Percentiles rank a stretch among this genome's conserved stretches.
These are phyloP conservation scores for Cladosporium cucumerinum DNA, from an alignment of 2,329 filamentous ascomycete species.

Conservation along the genomic window DNA sequence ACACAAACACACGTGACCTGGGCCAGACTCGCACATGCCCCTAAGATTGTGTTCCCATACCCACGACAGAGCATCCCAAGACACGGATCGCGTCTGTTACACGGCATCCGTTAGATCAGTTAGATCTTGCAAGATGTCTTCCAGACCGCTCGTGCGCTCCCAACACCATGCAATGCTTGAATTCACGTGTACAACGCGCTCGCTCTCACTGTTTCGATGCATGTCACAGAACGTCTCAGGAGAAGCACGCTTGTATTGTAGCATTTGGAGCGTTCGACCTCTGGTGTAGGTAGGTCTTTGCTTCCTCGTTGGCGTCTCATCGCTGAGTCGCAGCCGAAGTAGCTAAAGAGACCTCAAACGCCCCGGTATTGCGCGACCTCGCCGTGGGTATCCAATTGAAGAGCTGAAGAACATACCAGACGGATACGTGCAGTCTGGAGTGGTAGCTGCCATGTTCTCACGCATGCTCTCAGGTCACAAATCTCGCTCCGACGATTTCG, in stretches of 20 bases:
- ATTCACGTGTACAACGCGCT: background rate
- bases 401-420: background rate
- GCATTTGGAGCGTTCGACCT: background rate
- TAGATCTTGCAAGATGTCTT: background rate
- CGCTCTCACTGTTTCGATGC: background rate
- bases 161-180: background rate
- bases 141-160: conserved; percentile 10
- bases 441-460: background rate
- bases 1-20: background rate
- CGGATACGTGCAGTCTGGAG: background rate
- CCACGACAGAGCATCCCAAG: conserved; percentile 6
- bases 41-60: conserved; percentile 17
- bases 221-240: background rate
- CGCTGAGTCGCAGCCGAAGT: background rate
- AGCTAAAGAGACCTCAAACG: background rate
- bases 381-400: background rate
- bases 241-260: background rate
- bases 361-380: background rate
- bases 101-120: conserved; percentile 6
- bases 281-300: background rate
- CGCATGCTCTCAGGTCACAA: background rate
- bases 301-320: background rate
- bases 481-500: background rate
- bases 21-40: conserved; percentile 17
- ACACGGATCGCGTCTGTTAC: conserved; percentile 10